Evolutionary conservation across 1,284 basidiomycete species (phyloP).

Genomic region (Bjerkandera adusta): DNA sequence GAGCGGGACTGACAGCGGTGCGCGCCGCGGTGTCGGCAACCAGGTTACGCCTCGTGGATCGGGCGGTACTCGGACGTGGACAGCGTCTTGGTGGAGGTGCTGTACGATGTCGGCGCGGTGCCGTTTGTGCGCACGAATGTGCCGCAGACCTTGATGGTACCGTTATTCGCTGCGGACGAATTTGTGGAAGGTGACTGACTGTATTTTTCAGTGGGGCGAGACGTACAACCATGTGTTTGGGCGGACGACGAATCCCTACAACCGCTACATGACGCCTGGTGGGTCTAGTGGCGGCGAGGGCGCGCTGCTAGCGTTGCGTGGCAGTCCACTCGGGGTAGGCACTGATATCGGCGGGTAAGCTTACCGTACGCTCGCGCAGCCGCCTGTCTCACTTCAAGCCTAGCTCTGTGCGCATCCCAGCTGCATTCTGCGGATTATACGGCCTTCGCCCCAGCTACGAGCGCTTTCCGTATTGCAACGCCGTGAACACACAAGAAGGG

Average conservation of each 20-base stretch:
- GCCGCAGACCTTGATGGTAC: conserved; percentile 43
- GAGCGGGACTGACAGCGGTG: background rate
- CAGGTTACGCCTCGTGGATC: conserved; percentile 70
- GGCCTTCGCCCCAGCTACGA: conserved; percentile 53
- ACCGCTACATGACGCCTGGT: conserved; percentile 63
- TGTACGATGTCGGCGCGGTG: conserved; percentile 60
- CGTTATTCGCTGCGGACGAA: background rate
- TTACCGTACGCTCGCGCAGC: background rate
- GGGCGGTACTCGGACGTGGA: conserved; percentile 53
- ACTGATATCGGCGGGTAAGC: conserved; percentile 68
- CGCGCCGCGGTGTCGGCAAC: background rate
- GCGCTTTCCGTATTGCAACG: conserved; percentile 50
- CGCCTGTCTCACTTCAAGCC: background rate
- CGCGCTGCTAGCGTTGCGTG: conserved; percentile 73
- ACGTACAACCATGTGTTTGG: conserved; percentile 58
- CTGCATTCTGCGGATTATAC: conserved; percentile 51
- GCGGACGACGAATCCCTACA: conserved; percentile 71
- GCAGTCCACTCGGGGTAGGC: conserved; percentile 77
- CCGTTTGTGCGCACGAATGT: conserved; percentile 73
- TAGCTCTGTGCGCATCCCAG: conserved; percentile 52
- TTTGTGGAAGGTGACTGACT: no score
- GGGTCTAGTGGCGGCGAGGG: conserved; percentile 83
- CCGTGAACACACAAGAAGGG: conserved; percentile 44
- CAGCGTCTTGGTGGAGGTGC: conserved; percentile 55
- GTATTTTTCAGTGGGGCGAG: conserved; percentile 36